Evolutionary conservation across 2,329 filamentous ascomycete species (phyloP).

Genomic region (Colletotrichum sp.): DNA sequence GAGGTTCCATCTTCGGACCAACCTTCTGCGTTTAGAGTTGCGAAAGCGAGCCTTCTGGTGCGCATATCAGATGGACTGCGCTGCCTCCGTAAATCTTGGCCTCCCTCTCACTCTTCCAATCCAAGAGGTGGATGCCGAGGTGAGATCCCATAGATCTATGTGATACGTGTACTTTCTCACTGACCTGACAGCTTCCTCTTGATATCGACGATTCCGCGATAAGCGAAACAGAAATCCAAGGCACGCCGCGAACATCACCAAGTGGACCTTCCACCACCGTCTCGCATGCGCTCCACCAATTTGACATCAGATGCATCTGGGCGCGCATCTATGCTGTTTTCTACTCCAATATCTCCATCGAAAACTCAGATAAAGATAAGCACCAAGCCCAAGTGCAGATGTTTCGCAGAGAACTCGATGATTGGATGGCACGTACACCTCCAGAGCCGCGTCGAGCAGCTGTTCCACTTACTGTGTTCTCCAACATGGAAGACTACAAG

Average conservation of each 20-base stretch:
- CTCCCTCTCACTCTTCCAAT: neutral
- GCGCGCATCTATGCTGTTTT: neutral
- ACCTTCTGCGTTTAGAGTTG: conserved; percentile 2
- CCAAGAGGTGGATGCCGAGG: conserved; percentile 7
- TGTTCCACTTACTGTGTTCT: conserved; percentile 7
- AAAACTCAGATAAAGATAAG: neutral
- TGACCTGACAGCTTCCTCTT: neutral
- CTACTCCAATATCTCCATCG: neutral
- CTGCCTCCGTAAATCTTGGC: neutral
- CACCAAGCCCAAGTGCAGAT: neutral
- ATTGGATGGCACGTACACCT: neutral
- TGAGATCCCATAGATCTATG: neutral
- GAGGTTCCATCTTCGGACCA: neutral
- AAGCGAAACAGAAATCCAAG: neutral
- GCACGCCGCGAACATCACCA: neutral
- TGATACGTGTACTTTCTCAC: neutral
- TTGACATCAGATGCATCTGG: conserved; percentile 10
- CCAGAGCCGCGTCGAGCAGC: neutral
- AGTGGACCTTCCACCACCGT: neutral
- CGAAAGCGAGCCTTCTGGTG: conserved; percentile 18
- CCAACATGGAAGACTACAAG: conserved; percentile 12
- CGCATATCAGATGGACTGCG: conserved; percentile 9
- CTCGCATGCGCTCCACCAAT: neutral
- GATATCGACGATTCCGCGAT: conserved; percentile 2
- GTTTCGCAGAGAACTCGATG: conserved; percentile 6